Conservation (phyloP, 257 asterid genomes). For the Coffea eugenioides region DNA sequence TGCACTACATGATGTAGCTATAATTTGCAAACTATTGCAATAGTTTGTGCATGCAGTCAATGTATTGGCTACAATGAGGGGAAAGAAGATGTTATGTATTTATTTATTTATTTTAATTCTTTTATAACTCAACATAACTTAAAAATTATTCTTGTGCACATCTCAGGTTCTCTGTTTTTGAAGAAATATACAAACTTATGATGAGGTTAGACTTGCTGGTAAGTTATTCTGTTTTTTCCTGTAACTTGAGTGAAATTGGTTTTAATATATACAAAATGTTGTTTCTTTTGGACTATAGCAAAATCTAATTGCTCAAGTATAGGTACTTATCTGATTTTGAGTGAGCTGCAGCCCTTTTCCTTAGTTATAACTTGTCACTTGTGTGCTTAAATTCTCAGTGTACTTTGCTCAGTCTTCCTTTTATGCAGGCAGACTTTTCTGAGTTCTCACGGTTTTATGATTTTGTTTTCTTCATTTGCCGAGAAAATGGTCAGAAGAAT, state of each 20-base stretch:
- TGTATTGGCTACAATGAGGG: background rate
- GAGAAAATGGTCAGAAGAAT: slow-evolving; percentile 91
- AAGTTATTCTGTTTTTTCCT: slow-evolving; percentile 19
- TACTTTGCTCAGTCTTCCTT: slow-evolving; percentile 6
- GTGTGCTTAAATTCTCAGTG: background rate
- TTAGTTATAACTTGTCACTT: background rate
- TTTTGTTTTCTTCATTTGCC: slow-evolving; percentile 89
- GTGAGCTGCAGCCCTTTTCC: background rate
- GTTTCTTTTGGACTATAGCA: background rate
- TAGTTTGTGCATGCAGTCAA: background rate
- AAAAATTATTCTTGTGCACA: slow-evolving; percentile 21
- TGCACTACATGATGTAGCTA: background rate
- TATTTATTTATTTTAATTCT: background rate
- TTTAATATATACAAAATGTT: background rate
- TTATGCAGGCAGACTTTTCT: slow-evolving; percentile 64
- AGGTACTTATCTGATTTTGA: background rate
- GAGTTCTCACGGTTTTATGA: slow-evolving; percentile 84
- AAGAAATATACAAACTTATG: slow-evolving; percentile 77
- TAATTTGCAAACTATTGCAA: background rate
- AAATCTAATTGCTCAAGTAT: background rate
- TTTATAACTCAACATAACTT: background rate
- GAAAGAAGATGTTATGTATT: too few species aligned
- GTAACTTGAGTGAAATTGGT: background rate
- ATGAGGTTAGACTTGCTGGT: slow-evolving; percentile 60
- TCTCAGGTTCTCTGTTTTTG: slow-evolving; percentile 61